phyloP scores from a whole-genome alignment of 768 basidiomycete genomes.

The Cystobasidiopsis lactophilus region DNA sequence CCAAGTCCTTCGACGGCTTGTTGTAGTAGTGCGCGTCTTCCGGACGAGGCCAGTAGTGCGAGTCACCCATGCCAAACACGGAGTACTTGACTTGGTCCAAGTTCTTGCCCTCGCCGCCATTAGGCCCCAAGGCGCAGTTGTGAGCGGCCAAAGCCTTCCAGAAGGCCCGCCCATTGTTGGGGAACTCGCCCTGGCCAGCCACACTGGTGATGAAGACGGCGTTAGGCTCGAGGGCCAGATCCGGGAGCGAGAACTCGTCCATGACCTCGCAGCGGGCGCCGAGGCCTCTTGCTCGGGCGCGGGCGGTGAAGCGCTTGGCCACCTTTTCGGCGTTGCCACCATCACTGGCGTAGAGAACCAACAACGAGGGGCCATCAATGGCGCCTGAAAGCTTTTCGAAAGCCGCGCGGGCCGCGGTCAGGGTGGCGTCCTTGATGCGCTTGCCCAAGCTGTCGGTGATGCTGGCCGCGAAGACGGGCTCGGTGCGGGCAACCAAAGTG shows the following conservation, averaged over 20 bases:
- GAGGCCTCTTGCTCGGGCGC: slow-evolving; percentile 67
- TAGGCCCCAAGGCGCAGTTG: slow-evolving; percentile 8
- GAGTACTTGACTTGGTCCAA: slow-evolving; percentile 42
- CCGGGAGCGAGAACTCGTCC: slow-evolving; percentile 52
- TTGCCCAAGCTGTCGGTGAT: slow-evolving; percentile 65
- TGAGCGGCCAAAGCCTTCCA: slow-evolving; percentile 54
- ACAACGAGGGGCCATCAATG: slow-evolving; percentile 69
- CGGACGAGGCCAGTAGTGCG: slow-evolving; percentile 93
- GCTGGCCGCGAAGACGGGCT: slow-evolving; percentile 44
- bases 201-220: slow-evolving; percentile 75
- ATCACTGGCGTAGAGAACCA: slow-evolving; percentile 84
- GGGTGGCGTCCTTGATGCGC: slow-evolving; percentile 60
- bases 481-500: slow-evolving; percentile 49
- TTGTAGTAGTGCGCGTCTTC: slow-evolving; percentile 98
- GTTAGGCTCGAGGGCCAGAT: slow-evolving; percentile 45
- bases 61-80: slow-evolving; percentile 92
- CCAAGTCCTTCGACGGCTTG: slow-evolving; percentile 79
- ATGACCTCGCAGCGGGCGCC: slow-evolving; percentile 50
- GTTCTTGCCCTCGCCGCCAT: slow-evolving; percentile 22
- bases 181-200: slow-evolving; percentile 92
- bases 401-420: slow-evolving; percentile 53
- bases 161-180: slow-evolving; percentile 80
- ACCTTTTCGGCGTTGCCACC: slow-evolving; percentile 90
- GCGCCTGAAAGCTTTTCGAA: slow-evolving; percentile 63
- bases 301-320: slow-evolving; percentile 60